Conservation (phyloP, 108 stramenopile species). For the Nitzschia putrida region DNA sequence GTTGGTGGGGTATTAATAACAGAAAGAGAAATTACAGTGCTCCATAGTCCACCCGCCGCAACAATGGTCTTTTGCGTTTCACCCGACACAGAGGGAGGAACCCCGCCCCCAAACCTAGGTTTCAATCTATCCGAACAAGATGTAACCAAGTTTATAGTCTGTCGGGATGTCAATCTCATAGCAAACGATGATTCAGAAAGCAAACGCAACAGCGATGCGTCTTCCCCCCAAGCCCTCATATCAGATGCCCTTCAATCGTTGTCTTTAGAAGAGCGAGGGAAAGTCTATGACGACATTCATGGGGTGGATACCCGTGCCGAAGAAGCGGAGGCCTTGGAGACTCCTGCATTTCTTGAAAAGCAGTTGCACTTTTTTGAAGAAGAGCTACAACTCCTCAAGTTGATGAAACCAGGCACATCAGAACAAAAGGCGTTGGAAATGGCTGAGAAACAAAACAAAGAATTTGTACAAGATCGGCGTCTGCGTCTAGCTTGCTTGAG, state of each 20-base stretch:
- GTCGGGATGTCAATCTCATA: too few species aligned
- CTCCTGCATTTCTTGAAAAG: neutral
- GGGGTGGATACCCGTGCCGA: neutral
- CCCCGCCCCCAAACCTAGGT: too few species aligned
- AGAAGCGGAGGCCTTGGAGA: neutral
- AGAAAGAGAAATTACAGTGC: too few species aligned
- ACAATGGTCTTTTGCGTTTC: too few species aligned
- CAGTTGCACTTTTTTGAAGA: neutral
- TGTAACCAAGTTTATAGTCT: too few species aligned
- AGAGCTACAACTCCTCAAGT: neutral
- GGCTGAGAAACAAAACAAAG: slow-evolving; percentile 7
- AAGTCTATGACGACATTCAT: slow-evolving; percentile 14
- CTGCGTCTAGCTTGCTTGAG: slow-evolving; percentile 41
- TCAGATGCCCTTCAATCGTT: neutral
- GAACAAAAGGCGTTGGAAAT: slow-evolving; percentile 8
- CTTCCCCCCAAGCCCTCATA: neutral
- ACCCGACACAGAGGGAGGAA: too few species aligned
- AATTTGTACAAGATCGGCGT: slow-evolving; percentile 19
- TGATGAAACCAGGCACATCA: neutral
- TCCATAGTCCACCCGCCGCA: too few species aligned
- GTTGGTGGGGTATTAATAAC: too few species aligned
- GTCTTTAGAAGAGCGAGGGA: slow-evolving; percentile 17
- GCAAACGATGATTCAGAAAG: too few species aligned
- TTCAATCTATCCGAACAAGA: too few species aligned
- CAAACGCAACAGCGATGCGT: neutral